phyloP scores from a whole-genome alignment of 164 flowering plant genomes.

The Stephania japonica region DNA sequence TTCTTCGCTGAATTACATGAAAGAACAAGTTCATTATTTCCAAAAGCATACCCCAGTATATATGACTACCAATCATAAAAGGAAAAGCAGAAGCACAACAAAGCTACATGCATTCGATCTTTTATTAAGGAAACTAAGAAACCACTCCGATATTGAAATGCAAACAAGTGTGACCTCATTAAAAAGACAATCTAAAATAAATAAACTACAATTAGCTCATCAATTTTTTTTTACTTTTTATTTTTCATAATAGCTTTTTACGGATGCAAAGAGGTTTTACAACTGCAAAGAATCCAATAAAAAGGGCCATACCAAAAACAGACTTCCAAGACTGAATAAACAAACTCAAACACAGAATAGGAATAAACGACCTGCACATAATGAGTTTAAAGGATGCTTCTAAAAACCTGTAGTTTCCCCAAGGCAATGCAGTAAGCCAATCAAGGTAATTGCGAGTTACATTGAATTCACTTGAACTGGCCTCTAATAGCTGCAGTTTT shows the following conservation, averaged over 20 bases:
- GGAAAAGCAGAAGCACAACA: neutral
- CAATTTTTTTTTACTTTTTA: too few relatives aligned
- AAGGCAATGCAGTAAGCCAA: conserved; percentile 96
- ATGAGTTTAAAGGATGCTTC: neutral
- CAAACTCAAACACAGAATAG: too few relatives aligned
- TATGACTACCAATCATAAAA: neutral
- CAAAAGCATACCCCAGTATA: neutral
- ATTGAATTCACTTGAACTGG: conserved; percentile 98
- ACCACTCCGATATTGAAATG: neutral
- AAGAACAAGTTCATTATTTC: neutral
- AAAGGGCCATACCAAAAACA: too few relatives aligned
- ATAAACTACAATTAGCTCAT: too few relatives aligned
- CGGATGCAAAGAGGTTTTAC: too few relatives aligned
- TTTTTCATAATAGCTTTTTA: too few relatives aligned
- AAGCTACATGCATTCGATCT: neutral
- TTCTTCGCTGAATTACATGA: conserved; percentile 72
- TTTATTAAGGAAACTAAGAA: neutral
- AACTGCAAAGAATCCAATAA: too few relatives aligned
- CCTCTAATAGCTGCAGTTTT: conserved; percentile 86
- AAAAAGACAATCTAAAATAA: too few relatives aligned
- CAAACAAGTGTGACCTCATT: neutral
- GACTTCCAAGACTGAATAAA: too few relatives aligned
- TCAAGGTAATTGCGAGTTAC: conserved; percentile 98
- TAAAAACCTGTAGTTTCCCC: conserved; percentile 91
- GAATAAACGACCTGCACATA: neutral